A percentile compares a stretch with the other conserved stretches of the same genome.
These are phyloP conservation scores for Beauveria australis DNA, from an alignment of 2,329 filamentous ascomycete species.

Conservation along the genomic window DNA sequence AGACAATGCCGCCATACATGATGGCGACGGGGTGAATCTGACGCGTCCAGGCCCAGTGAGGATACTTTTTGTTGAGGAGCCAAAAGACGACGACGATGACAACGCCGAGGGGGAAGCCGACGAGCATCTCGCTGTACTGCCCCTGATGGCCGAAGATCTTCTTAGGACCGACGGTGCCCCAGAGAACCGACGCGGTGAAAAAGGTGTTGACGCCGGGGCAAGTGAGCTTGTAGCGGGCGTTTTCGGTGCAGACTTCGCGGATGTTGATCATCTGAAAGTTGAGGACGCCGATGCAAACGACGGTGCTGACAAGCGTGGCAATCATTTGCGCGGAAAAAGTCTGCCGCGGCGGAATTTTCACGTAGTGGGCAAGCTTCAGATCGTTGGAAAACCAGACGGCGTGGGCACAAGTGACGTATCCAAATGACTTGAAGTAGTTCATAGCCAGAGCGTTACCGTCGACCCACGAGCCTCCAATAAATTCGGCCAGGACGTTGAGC, in stretches of 20 bases:
- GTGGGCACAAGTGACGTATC: constrained; percentile 41
- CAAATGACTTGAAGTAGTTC: constrained; percentile 48
- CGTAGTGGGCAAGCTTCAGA: constrained; percentile 44
- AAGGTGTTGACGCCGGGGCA: constrained; percentile 47
- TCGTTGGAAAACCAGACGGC: constrained; percentile 43
- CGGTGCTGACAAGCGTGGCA: constrained; percentile 45
- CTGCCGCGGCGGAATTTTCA: constrained; percentile 53
- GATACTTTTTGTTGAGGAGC: constrained; percentile 30
- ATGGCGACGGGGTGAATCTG: constrained; percentile 42
- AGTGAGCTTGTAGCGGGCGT: constrained; percentile 40
- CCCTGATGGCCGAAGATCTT: constrained; percentile 42
- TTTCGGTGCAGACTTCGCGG: constrained; percentile 37
- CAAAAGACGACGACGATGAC: constrained; percentile 36
- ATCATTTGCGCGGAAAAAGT: constrained; percentile 52
- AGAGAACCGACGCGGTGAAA: constrained; percentile 48
- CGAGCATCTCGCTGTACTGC: constrained; percentile 38
- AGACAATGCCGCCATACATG: constrained; percentile 37
- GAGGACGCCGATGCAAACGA: constrained; percentile 41
- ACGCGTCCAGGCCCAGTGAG: constrained; percentile 30
- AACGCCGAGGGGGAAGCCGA: constrained; percentile 43
- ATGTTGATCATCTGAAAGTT: constrained; percentile 44
- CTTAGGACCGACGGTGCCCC: constrained; percentile 44
- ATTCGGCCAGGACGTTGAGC: constrained; percentile 45
- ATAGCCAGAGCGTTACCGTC: constrained; percentile 43
- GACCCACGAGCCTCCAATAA: constrained; percentile 43